Evolutionary conservation across 2,329 filamentous ascomycete genomes (phyloP).

Genomic region (Cladophialophora exuberans): DNA sequence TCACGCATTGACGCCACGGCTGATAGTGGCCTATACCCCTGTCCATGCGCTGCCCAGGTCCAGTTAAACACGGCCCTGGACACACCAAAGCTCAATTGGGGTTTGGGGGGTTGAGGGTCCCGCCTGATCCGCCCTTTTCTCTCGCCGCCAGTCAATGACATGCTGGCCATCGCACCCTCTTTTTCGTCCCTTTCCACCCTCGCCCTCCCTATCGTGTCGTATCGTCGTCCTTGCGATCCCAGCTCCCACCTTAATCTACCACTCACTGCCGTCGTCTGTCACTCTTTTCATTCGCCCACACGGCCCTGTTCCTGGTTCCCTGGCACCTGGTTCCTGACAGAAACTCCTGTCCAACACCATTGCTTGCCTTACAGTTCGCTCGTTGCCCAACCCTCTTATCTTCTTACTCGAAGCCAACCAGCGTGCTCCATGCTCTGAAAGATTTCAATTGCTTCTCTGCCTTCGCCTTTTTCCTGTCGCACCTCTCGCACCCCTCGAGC

Average conservation of each 20-base stretch:
- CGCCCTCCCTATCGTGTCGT: not conserved
- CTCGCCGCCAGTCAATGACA: no score
- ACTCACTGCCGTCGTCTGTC: constrained; percentile 6
- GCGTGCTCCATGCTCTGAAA: constrained; percentile 7
- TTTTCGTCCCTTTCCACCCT: no score
- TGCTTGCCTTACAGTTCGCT: constrained; percentile 19
- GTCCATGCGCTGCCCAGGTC: no score
- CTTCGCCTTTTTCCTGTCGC: constrained; percentile 3
- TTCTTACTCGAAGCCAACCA: constrained; percentile 21
- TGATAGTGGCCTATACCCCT: no score
- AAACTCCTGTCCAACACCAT: constrained; percentile 12
- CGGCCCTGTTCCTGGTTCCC: constrained; percentile 27
- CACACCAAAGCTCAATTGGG: no score
- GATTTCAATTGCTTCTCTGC: constrained; percentile 1
- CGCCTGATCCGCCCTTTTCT: no score
- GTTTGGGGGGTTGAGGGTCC: no score
- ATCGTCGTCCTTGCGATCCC: constrained; percentile 9
- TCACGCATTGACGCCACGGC: no score
- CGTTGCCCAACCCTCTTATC: constrained; percentile 18
- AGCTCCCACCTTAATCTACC: constrained; percentile 18
- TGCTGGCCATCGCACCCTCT: no score
- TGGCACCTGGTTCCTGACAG: no score
- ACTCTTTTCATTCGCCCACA: constrained; percentile 21
- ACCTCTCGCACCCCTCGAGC: constrained; percentile 1
- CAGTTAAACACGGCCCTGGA: no score